Evolutionary conservation across 768 basidiomycete genomes (phyloP), one percentile per base, ranked within the genome.

Genomic region (Boletus subparvulus): DNA sequence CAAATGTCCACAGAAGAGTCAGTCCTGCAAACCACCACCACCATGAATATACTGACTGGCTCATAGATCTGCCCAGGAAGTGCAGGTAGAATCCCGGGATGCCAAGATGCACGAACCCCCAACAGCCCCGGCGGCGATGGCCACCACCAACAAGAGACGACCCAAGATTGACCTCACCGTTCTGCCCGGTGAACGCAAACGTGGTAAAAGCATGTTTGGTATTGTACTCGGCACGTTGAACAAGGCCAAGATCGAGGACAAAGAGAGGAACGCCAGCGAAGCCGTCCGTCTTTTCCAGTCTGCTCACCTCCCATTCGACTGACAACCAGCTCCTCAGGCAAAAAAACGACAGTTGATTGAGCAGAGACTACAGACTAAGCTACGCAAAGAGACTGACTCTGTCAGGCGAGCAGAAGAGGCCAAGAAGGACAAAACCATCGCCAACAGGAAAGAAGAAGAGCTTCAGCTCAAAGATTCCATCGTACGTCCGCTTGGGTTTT

Each of bases 141-240:
- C 74, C 41, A 62, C 63, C 33, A 69, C 69, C 43, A 79, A 73
- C 68, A 84, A 81, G 76, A 88, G 81, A 73, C 84, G 90, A 56
- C 90, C 90, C 58, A 83, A 86, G 65, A 78, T 92, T 60, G 88
- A 91, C 71, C 77, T 92, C 63, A 75, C 75, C 56, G 74, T 78
- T 47, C 70, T 62, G 43, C 58, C 75, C 58, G 79, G 85, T 65
- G 87, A 88, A 71, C 83, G 87, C 66, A 91, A 88, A 75, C 87
- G 89, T 66, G 90, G 90, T 70, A 90, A 89, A 83, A 84, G 82
- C 75, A 90, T 92, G 87, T 90, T 93, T 76, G 91, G 90, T 59
- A 78, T 92, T 62, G 77, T 92, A 61, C 73, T 93, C 55, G 89
- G 89, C 50, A 93, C 90, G 61, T 81, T 93, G 59, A 90, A 87